Percentiles rank a stretch among this genome's conserved stretches.
These are phyloP conservation scores for Pyricularia grisea DNA, from an alignment of 2,329 filamentous ascomycete species.

Conservation along the genomic window DNA sequence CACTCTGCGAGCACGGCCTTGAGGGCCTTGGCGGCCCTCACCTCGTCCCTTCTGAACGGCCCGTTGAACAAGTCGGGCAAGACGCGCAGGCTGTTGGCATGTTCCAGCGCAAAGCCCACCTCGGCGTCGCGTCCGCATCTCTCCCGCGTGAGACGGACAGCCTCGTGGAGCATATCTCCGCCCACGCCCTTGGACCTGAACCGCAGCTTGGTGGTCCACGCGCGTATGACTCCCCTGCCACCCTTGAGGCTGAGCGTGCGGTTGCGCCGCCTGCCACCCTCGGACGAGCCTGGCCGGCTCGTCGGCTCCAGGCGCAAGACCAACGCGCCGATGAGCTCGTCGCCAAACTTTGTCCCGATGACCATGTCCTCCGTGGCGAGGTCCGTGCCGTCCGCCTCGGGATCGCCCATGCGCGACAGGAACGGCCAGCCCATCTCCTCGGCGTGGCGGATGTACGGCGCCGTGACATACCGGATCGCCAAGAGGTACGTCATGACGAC, in stretches of 20 bases:
- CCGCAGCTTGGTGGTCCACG: constrained; percentile 67
- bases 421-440: constrained; percentile 43
- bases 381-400: background rate
- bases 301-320: constrained; percentile 55
- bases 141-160: constrained; percentile 57
- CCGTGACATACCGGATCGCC: constrained; percentile 48
- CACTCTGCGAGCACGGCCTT: constrained; percentile 40
- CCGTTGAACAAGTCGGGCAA: constrained; percentile 55
- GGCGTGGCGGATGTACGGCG: constrained; percentile 53
- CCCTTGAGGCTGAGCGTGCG: constrained; percentile 34
- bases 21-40: constrained; percentile 43
- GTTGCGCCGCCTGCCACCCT: constrained; percentile 21
- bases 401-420: constrained; percentile 18
- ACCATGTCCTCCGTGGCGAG: constrained; percentile 37
- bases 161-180: constrained; percentile 61
- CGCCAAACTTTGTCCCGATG: constrained; percentile 58
- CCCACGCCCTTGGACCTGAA: constrained; percentile 68
- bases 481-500: constrained; percentile 55
- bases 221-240: constrained; percentile 63
- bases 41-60: constrained; percentile 49
- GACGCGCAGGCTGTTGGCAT: constrained; percentile 63
- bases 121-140: constrained; percentile 58
- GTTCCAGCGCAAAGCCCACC: constrained; percentile 64
- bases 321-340: constrained; percentile 60
- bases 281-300: background rate